These are phyloP conservation scores for Talaromyces sp. DNA, from an alignment of 2,329 filamentous ascomycete species.

Conservation along the genomic window DNA sequence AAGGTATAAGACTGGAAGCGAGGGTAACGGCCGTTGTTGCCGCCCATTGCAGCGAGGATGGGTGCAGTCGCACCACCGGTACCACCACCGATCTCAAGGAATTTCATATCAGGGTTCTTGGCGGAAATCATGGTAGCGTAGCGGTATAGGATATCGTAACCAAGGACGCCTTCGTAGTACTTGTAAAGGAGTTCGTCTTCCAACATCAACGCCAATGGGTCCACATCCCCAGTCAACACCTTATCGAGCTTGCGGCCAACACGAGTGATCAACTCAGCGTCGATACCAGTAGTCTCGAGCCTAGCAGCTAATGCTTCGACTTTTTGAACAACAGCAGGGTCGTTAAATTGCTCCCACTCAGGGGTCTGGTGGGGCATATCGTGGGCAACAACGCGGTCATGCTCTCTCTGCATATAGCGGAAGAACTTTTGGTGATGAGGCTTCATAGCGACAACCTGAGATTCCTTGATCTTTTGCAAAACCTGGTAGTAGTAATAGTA, in stretches of 20 bases:
- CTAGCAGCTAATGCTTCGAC: not conserved
- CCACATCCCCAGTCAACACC: conserved; percentile 20
- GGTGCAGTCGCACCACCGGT: conserved; percentile 36
- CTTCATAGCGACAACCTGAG: not conserved
- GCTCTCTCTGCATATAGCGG: not conserved
- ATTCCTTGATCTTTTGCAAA: not conserved
- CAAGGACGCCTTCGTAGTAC: conserved; percentile 26
- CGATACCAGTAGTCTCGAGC: not conserved
- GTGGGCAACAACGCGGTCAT: not conserved
- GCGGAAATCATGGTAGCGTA: conserved; percentile 33
- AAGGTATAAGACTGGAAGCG: conserved; percentile 10
- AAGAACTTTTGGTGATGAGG: not conserved
- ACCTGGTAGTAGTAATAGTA: not conserved
- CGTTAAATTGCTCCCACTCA: not conserved
- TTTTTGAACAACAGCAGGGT: not conserved
- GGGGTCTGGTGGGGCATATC: not conserved
- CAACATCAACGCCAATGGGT: conserved; percentile 32
- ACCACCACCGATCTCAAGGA: conserved; percentile 42
- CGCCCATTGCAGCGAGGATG: conserved; percentile 26
- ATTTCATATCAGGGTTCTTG: conserved; percentile 36
- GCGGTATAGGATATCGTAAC: conserved; percentile 12
- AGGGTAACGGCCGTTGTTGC: not conserved
- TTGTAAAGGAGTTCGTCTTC: conserved; percentile 28
- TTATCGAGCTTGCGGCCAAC: conserved; percentile 24
- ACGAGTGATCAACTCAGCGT: not conserved